Evolutionary conservation across 2,329 filamentous ascomycete genomes (phyloP), one percentile per base, ranked within the genome.

Genomic region (Escovopsis sp.): DNA sequence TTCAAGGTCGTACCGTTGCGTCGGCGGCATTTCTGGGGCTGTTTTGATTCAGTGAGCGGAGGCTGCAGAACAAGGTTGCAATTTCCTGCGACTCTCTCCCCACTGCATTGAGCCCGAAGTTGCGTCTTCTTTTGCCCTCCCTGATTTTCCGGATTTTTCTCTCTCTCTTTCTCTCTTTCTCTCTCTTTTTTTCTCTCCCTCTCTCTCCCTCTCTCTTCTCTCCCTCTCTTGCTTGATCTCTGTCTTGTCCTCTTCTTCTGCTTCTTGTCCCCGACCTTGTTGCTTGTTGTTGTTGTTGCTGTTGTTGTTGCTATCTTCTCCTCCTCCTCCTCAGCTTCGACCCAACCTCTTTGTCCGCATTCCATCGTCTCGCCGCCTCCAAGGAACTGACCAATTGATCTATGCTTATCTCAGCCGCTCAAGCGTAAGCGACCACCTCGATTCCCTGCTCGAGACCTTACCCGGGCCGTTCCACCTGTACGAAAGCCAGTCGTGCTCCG

Each of bases 151-250:
- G 16, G 14, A 4, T 35, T 35, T 35, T 35, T n/a, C n/a, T 35
- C 10, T 35, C 13, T n/a, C 5, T 35, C 66, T 27, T 40, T 11
- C 35, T 37, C 13, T 29, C 14, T 35, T 33, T 39, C 16, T 38
- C 43, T 34, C 34, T 33, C 29, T 33, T n/a, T 35, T 35, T 35
- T 35, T n/a, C n/a, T 35, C 10, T 35, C 13, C 16, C 5, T 35
- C 66, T 27, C 39, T 11, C 35, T 37, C 13, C 27, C 14, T 35
- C 27, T 39, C 16, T 38, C 9, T 27, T 16, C 12, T 32, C 14
- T 9, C 35, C 36, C 34, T 35, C 11, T 8, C 38, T 27, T 32
- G 15, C 25, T 15, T 45, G 6, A n/a, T n/a, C n/a, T 11, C 31
- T 11, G 8, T 32, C 20, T 20, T 20, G 20, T 36, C 5, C 15